Evolutionary conservation across 148 eudicot genomes (phyloP), one percentile per base, ranked within the genome.

Genomic region (Heliamphora exappendiculata): DNA sequence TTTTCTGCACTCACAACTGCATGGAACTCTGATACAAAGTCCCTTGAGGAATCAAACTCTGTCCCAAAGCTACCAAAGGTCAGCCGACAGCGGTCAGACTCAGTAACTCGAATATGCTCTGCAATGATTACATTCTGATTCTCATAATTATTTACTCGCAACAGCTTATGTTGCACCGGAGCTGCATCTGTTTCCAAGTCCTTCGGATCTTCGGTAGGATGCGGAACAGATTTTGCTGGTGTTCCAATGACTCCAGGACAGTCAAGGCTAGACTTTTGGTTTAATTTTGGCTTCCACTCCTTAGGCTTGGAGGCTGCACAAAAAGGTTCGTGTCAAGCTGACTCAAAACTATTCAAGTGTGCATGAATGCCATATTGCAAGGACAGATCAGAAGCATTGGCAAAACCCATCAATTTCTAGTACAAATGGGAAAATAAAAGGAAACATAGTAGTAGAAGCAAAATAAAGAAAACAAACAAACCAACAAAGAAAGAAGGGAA

Each of bases 201-300:
- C 70, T 88, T 80, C 28, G 86, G 82, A 84, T 79, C 82, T 75
- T 54, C 93, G 19, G 86, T 74, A 74, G 81, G 82, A 76, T 87
- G 89, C 66, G 86, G 53, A 67, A 81, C 85, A 79, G 92, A 63
- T 83, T 92, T 92, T 79, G 84, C 77, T 66, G 91, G 88, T 53
- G 85, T 79, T 74, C 90, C 92, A 75, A 87, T 90, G 51, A 86
- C 92, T 45, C 92, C 92, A 78, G 85, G 87, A 70, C 79, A 81
- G 67, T 84, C 65, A 47, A 24, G 77, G 72, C 75, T 85, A 34
- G 87, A 77, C 79, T 87, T 91, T 70, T 83, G 81, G 74, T 67
- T 90, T 90, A 74, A 87, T 81, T 94, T 94, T n/a, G 93, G 98
- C 82, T 92, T 94, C 98, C 98, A 94, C 75, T 92, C 97, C 85